Percentiles rank a stretch among this genome's conserved stretches.
Evolutionary conservation across 2,329 filamentous ascomycete genomes (phyloP).

Genomic region (Didymella sp.): DNA sequence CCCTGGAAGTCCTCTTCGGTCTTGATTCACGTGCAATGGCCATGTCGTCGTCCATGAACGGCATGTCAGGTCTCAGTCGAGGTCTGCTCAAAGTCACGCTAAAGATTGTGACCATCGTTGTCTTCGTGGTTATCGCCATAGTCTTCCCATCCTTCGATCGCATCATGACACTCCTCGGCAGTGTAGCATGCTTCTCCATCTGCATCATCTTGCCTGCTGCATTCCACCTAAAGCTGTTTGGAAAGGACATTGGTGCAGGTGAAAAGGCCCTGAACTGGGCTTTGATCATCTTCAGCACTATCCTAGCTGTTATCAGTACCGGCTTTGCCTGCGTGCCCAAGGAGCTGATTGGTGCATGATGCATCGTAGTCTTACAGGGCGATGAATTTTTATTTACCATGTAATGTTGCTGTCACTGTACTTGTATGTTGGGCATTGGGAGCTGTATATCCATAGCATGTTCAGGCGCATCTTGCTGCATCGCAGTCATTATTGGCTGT

Average conservation of each 20-base stretch:
- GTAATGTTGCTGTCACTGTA: constrained; percentile 2
- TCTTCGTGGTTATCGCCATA: constrained; percentile 78
- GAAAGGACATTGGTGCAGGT: constrained; percentile 67
- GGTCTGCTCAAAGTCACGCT: constrained; percentile 66
- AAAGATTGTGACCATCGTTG: constrained; percentile 69
- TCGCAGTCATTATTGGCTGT: neutral
- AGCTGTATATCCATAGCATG: constrained; percentile 17
- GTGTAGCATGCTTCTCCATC: constrained; percentile 89
- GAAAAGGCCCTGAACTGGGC: constrained; percentile 73
- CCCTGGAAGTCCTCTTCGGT: constrained; percentile 79
- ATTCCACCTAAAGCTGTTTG: constrained; percentile 91
- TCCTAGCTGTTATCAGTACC: constrained; percentile 78
- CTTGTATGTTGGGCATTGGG: constrained; percentile 6
- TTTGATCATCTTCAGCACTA: constrained; percentile 71
- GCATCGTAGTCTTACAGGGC: neutral
- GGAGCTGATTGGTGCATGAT: constrained; percentile 49
- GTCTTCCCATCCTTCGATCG: constrained; percentile 81
- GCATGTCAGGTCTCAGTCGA: constrained; percentile 64
- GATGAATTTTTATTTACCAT: neutral
- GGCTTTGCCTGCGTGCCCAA: constrained; percentile 88
- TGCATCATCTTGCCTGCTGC: constrained; percentile 88
- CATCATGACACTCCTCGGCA: constrained; percentile 90
- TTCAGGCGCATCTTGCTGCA: constrained; percentile 10
- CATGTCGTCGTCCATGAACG: constrained; percentile 56
- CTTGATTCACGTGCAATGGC: constrained; percentile 66